Conservation (phyloP, 257 asterid genomes). For the Paulownia fortunei region DNA sequence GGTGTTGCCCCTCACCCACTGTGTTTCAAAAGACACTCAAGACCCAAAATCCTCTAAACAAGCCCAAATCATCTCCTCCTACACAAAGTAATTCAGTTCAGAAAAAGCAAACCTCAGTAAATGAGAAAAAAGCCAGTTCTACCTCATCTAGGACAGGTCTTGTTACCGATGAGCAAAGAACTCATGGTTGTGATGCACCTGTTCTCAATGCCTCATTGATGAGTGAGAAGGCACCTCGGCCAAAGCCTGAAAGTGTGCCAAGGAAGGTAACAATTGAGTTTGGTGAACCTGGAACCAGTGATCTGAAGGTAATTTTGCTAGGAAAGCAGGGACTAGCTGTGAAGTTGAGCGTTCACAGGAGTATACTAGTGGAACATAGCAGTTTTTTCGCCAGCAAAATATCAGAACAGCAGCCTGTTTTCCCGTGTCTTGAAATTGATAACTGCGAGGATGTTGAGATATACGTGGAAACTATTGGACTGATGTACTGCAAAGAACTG, state of each 20-base stretch:
- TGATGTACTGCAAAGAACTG: conserved; percentile 86
- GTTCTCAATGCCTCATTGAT: conserved; percentile 36
- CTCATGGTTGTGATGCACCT: conserved; percentile 48
- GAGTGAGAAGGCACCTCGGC: conserved; percentile 53
- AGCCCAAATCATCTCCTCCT: conserved; percentile 55
- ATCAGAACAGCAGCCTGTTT: conserved; percentile 61
- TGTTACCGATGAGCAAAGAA: conserved; percentile 49
- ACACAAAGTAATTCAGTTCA: conserved; percentile 38
- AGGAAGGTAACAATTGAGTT: conserved; percentile 90
- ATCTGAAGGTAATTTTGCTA: conserved; percentile 71
- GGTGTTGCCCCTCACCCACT: conserved; percentile 97
- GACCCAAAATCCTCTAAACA: conserved; percentile 60
- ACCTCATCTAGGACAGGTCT: conserved; percentile 38
- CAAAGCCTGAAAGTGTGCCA: conserved; percentile 61
- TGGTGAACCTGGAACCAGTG: conserved; percentile 92
- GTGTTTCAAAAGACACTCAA: conserved; percentile 77
- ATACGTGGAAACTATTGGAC: conserved; percentile 90
- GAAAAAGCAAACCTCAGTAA: conserved; percentile 51
- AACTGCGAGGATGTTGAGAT: conserved; percentile 95
- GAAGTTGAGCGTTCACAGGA: conserved; percentile 88
- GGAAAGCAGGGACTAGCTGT: conserved; percentile 86
- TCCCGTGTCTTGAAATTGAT: conserved; percentile 82
- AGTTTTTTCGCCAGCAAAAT: conserved; percentile 60
- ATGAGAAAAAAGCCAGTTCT: conserved; percentile 52
- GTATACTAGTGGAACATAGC: conserved; percentile 65